Base-by-base conservation (phyloP, 495 filamentous ascomycete species). In the Penicillium paradoxum region DNA sequence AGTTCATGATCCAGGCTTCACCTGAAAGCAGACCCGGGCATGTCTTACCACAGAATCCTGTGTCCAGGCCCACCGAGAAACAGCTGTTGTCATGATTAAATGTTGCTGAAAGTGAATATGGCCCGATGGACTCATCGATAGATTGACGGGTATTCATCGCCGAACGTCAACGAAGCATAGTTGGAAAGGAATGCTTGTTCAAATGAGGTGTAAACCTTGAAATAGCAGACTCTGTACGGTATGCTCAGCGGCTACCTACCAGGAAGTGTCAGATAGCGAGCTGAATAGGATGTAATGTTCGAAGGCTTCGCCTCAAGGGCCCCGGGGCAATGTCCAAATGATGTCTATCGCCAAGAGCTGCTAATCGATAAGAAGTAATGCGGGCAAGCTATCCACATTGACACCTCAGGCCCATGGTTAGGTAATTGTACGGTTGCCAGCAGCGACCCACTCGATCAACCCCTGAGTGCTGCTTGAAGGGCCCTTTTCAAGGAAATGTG, bases 31-130 rank as follows among this genome's bases (percentile, higher is more conserved):
- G 15, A 14, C 22, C 22, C 11, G 37, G 17, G 6, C 9, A 33
- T 45, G 3, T 10, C 85, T 59, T 79, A 95, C 90, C 86, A 67
- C 87, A 86, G 64, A 95, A 93, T 2, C 93, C 93, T 14, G 81
- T 83, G 55, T 96, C 87, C 32, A 96, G 73, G 3, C 90, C 93
- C 6, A 96, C 89, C 37, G 91, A 83, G 73, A 98, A 98, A 64
- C 86, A 91, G 51, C 82, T 90, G 63, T 80, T 83, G 63, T 96
- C 88, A 62, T 85, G 78, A 65, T 96, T 97, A 74, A 98, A 95
- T 18, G 86, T 81, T 43, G 85, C 84, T 22, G 88, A 93, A 27
- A 97, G 79, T 25, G 89, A 92, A 58, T 83, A 80, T 6, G 89
- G 87, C 36, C 82, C 81, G 33, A 75, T 78, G 33, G 88, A 84